Conservation (phyloP, 2,329 filamentous ascomycete species). For the Botrytis hyacinthi region DNA sequence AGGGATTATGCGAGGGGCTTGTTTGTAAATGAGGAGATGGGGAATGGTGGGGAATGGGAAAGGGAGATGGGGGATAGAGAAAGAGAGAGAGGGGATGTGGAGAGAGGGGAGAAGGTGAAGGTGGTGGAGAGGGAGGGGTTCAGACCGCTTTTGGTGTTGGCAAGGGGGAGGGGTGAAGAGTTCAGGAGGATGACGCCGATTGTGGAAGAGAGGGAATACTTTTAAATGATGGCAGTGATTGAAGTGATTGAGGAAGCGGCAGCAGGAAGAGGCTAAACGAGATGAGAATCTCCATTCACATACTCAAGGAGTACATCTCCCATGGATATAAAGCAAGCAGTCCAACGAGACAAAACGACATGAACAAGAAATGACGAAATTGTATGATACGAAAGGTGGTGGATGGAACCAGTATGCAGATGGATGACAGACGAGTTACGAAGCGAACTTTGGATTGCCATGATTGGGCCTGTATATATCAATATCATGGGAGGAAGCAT, state of each 20-base stretch:
- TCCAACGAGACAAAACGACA: neutral
- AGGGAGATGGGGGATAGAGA: neutral
- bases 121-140: neutral
- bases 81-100: neutral
- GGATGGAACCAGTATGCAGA: neutral
- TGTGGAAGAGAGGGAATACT: neutral
- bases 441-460: neutral
- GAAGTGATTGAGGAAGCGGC: neutral
- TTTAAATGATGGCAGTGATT: neutral
- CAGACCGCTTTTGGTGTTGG: neutral
- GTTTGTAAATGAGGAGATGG: conserved; percentile 21
- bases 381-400: neutral
- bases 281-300: neutral
- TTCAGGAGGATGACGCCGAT: neutral
- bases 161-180: neutral
- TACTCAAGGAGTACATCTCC: neutral
- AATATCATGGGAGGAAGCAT: neutral
- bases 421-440: neutral
- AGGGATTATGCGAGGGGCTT: conserved; percentile 26
- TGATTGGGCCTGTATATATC: neutral
- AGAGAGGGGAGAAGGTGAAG: neutral
- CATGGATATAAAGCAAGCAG: neutral
- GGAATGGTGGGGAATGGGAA: neutral
- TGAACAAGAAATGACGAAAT: neutral
- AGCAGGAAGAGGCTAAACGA: neutral